Percentiles rank a stretch among this genome's conserved stretches.
Conservation (phyloP, 2,329 filamentous ascomycete species). For the Fusarium setosum region DNA sequence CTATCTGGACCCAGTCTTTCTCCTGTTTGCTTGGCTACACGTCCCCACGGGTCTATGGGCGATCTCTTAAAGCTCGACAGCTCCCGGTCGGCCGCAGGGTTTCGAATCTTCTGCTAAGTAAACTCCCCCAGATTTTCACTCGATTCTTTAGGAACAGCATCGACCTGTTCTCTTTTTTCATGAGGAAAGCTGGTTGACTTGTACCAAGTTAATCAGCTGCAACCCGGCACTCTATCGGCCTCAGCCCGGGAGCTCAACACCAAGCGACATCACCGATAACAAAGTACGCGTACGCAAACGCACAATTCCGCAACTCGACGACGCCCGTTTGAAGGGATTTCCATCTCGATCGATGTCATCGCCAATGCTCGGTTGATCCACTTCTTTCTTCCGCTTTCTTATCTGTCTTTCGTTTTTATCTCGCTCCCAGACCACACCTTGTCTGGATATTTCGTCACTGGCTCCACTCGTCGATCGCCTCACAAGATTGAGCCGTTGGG, state of each 20-base stretch:
- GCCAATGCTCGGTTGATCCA: slow-evolving; percentile 30
- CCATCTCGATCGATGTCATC: slow-evolving; percentile 29
- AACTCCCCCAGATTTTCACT: slow-evolving; percentile 29
- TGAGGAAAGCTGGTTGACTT: background rate
- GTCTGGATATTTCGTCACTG: slow-evolving; percentile 30
- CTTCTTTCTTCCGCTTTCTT: slow-evolving; percentile 19
- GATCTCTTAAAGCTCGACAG: slow-evolving; percentile 41
- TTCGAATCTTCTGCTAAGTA: slow-evolving; percentile 7
- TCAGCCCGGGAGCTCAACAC: slow-evolving; percentile 17
- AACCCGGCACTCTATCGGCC: background rate
- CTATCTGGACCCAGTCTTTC: slow-evolving; percentile 42
- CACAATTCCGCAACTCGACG: slow-evolving; percentile 4
- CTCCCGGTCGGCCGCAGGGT: slow-evolving; percentile 33
- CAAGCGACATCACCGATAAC: slow-evolving; percentile 7
- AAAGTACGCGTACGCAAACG: slow-evolving; percentile 5
- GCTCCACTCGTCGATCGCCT: slow-evolving; percentile 17
- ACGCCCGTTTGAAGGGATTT: slow-evolving; percentile 11
- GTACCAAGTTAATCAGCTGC: slow-evolving; percentile 5
- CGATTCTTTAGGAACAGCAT: slow-evolving; percentile 8
- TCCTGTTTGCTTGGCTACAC: slow-evolving; percentile 25
- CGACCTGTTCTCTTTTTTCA: background rate
- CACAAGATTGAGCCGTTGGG: background rate
- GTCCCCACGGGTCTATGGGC: slow-evolving; percentile 26
- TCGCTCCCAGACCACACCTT: slow-evolving; percentile 6
- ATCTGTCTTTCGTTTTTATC: slow-evolving; percentile 25